A percentile compares a stretch with the other conserved stretches of the same genome.
These are phyloP conservation scores for Phanerochaete sordida DNA, from an alignment of 768 basidiomycete genomes.

Conservation along the genomic window DNA sequence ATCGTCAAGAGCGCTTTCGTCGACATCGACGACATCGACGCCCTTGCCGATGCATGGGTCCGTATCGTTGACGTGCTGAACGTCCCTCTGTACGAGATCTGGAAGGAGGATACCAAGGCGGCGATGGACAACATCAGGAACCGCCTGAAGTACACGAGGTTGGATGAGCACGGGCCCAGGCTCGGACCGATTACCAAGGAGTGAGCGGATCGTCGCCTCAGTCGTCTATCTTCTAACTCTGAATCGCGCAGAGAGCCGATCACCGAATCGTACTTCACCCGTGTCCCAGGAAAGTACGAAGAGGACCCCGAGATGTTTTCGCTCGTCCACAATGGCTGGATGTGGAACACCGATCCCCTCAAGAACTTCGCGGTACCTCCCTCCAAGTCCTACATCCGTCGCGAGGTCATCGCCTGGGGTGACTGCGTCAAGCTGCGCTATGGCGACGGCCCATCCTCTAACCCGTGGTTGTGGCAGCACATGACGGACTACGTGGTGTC, in stretches of 20 bases:
- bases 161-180: slow-evolving; percentile 82
- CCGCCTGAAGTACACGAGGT: slow-evolving; percentile 72
- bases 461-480: slow-evolving; percentile 93
- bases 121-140: slow-evolving; percentile 75
- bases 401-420: slow-evolving; percentile 96
- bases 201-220: slow-evolving; percentile 41
- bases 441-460: slow-evolving; percentile 71
- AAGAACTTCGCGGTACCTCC: slow-evolving; percentile 90
- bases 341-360: slow-evolving; percentile 94
- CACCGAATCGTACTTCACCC: slow-evolving; percentile 91
- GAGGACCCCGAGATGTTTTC: slow-evolving; percentile 57
- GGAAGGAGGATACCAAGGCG: slow-evolving; percentile 75
- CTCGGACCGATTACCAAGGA: slow-evolving; percentile 71
- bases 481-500: slow-evolving; percentile 81
- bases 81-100: slow-evolving; percentile 82
- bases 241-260: slow-evolving; percentile 61
- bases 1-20: slow-evolving; percentile 68
- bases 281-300: slow-evolving; percentile 48
- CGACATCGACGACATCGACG: slow-evolving; percentile 40
- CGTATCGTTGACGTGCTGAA: slow-evolving; percentile 84
- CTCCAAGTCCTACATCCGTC: slow-evolving; percentile 92
- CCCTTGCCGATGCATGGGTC: slow-evolving; percentile 69
- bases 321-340: slow-evolving; percentile 98
- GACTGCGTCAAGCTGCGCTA: slow-evolving; percentile 99
- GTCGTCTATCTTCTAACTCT: not conserved